Evolutionary conservation across 371 early-diverging fungal genomes (phyloP), one percentile per base, ranked within the genome.

Genomic region (Apophysomyces elegans): DNA sequence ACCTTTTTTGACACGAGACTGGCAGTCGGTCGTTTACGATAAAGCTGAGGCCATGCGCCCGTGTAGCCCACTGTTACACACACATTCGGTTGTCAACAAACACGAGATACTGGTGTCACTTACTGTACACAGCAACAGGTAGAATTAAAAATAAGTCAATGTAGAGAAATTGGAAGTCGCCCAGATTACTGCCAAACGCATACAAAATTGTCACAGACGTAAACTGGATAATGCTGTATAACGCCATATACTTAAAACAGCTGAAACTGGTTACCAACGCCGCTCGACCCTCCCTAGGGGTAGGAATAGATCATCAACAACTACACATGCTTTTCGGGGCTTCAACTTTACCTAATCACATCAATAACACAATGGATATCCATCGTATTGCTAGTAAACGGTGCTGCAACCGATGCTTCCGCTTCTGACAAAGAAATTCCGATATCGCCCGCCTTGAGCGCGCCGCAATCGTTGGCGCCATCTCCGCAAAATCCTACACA

Each of bases 401-500:
- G 97, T 5, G 99, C 98, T 3, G 99, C 99, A 1, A 99, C 95
- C 43, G 94, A 96, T 4, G 99, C 96, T 70, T 98, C 99, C 12
- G 99, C 98, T 67, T 97, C 95, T 7, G 96, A 95, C 37, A 99
- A 77, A 14, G 99, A 96, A 14, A 99, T 79, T 1, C 99, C 99
- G 37, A 99, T 96, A 78, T 99, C 99, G 8, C 99, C 99, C 35
- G 94, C 95, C 62, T 95, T 94, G 13, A 99, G 84, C 2, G 99
- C 99, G 21, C 98, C 99, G 82, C 98, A 97, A 78, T 99, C 99
- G 72, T 99, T 99, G 38, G 99, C 99, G 7, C 99, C 99, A 82
- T 99, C 99, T n/a, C 99, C 99, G 79, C 96, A 96, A 67, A 99
- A 98, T 0, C 96, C 95, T 7, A 95, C 92, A 69, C 92, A 93